Conservation (phyloP, 441 rosid genomes). For the Eutrema salsugineum region DNA sequence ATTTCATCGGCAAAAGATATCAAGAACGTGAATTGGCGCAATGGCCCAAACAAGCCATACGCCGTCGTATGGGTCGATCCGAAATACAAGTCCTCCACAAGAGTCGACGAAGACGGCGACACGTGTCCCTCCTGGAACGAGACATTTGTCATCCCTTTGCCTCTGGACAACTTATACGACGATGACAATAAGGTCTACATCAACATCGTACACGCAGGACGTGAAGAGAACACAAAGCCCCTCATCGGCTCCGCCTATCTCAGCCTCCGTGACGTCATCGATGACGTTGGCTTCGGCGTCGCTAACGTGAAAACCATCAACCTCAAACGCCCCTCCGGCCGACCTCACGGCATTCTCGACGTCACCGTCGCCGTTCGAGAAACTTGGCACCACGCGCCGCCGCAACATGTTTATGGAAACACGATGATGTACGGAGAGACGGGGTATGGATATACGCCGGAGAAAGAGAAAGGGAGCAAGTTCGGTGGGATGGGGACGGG, state of each 20-base stretch:
- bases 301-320: conserved; percentile 33
- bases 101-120: conserved; percentile 68
- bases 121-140: conserved; percentile 65
- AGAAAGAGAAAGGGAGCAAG: conserved; percentile 55
- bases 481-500: conserved; percentile 90
- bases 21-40: conserved; percentile 91
- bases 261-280: conserved; percentile 54
- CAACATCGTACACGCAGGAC: conserved; percentile 76
- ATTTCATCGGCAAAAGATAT: conserved; percentile 68
- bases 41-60: conserved; percentile 66
- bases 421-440: conserved; percentile 31
- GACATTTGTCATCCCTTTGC: conserved; percentile 46
- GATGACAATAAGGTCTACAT: conserved; percentile 40
- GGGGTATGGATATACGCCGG: conserved; percentile 34
- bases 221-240: conserved; percentile 64
- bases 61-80: conserved; percentile 82
- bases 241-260: conserved; percentile 73
- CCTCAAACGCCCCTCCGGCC: conserved; percentile 85
- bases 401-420: no score
- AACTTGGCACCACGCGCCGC: conserved; percentile 21
- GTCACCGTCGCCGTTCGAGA: conserved; percentile 46
- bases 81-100: conserved; percentile 45
- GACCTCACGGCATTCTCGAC: conserved; percentile 81
- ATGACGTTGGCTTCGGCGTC: conserved; percentile 54
- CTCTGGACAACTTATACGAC: conserved; percentile 29